These are phyloP conservation scores for Ambrosia artemisiifolia DNA, from an alignment of 129 eudicot species.

Conservation along the genomic window DNA sequence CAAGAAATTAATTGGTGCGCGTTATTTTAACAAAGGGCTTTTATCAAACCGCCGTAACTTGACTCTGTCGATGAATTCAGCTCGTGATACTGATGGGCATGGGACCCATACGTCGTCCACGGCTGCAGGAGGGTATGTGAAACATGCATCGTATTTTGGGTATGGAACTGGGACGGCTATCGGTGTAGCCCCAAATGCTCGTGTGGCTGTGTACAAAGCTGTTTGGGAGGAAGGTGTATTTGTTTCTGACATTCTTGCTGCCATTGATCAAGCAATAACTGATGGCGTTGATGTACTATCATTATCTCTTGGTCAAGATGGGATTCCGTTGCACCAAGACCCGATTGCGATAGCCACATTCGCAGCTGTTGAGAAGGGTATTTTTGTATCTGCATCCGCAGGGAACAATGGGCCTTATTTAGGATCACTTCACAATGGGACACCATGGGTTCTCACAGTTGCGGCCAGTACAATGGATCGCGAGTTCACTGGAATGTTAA, in stretches of 20 bases:
- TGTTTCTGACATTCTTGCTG: constrained; percentile 61
- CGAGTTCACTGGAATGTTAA: constrained; percentile 44
- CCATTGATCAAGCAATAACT: constrained; percentile 66
- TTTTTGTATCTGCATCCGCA: constrained; percentile 68
- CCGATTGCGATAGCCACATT: constrained; percentile 68
- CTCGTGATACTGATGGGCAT: constrained; percentile 72
- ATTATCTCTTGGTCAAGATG: constrained; percentile 56
- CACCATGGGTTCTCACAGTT: constrained; percentile 83
- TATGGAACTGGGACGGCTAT: constrained; percentile 55
- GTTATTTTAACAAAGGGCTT: constrained; percentile 72
- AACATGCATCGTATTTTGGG: constrained; percentile 55
- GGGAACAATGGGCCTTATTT: constrained; percentile 65
- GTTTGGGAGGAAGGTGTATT: constrained; percentile 61
- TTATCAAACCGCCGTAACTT: constrained; percentile 32
- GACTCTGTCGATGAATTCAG: constrained; percentile 60
- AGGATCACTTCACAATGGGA: constrained; percentile 61
- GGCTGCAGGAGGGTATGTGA: constrained; percentile 57
- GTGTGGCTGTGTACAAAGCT: constrained; percentile 71
- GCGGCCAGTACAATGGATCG: constrained; percentile 74
- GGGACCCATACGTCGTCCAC: constrained; percentile 94
- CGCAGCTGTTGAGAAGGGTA: constrained; percentile 71
- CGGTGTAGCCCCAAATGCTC: constrained; percentile 75
- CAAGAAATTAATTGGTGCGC: constrained; percentile 74
- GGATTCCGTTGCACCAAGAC: constrained; percentile 41
- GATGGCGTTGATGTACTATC: constrained; percentile 80